Conservation (phyloP, 2,329 filamentous ascomycete species). For the Alternaria consortialis region DNA sequence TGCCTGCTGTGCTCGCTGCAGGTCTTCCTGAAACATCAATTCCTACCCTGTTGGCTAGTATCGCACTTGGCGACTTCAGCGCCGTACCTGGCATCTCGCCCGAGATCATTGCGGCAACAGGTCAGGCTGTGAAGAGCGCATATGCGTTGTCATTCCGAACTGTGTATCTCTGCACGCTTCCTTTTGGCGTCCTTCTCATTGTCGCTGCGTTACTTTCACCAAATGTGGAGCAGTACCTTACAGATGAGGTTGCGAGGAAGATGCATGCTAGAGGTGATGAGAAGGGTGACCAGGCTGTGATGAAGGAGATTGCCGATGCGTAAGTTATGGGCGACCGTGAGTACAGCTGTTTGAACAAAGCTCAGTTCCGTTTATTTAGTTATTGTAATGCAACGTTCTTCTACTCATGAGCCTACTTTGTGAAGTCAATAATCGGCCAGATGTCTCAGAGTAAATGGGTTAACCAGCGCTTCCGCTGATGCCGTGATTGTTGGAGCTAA, state of each 20-base stretch:
- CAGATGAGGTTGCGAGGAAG: conserved; percentile 56
- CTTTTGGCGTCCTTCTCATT: conserved; percentile 50
- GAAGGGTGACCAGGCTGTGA: conserved; percentile 14
- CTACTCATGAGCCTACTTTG: neutral
- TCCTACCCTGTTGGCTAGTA: conserved; percentile 32
- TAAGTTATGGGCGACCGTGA: neutral
- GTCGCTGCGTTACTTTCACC: conserved; percentile 52
- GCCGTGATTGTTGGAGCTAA: neutral
- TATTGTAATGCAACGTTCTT: neutral
- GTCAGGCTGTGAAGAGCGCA: conserved; percentile 50
- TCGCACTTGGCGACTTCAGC: conserved; percentile 34
- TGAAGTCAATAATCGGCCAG: neutral
- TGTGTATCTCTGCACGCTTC: conserved; percentile 56
- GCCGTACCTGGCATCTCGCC: conserved; percentile 38
- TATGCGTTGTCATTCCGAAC: conserved; percentile 56
- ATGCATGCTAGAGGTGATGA: conserved; percentile 43
- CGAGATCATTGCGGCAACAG: conserved; percentile 43
- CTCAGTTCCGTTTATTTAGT: neutral
- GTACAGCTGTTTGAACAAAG: neutral
- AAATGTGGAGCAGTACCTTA: conserved; percentile 57
- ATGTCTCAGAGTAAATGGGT: neutral
- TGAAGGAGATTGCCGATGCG: conserved; percentile 29
- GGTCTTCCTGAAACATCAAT: conserved; percentile 37
- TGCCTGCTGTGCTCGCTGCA: conserved; percentile 33
- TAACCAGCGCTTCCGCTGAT: neutral